These are phyloP conservation scores for Nissolia schottii DNA, from an alignment of 306 rosid species.

Conservation along the genomic window DNA sequence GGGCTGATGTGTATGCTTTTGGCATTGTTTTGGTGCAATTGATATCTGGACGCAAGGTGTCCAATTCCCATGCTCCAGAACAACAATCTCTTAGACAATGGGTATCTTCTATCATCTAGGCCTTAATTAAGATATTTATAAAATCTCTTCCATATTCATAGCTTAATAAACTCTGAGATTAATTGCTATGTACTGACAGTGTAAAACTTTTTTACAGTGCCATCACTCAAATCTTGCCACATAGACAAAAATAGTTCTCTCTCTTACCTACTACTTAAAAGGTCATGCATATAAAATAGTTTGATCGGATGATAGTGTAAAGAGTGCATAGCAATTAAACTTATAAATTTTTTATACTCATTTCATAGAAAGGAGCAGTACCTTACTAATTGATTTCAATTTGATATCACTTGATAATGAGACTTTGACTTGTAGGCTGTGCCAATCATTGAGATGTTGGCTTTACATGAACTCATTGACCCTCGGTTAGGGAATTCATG, in stretches of 20 bases:
- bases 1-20: slow-evolving; percentile 68
- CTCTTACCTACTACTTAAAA: too few relatives aligned
- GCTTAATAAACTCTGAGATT: too few relatives aligned
- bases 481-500: slow-evolving; percentile 56
- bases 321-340: too few relatives aligned
- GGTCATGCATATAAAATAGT: too few relatives aligned
- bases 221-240: too few relatives aligned
- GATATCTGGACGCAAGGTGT: slow-evolving; percentile 63
- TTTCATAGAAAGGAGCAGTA: not conserved
- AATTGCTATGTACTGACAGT: too few relatives aligned
- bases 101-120: slow-evolving; percentile 38
- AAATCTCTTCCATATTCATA: not conserved
- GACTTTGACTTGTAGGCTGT: slow-evolving; percentile 51
- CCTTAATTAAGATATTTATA: not conserved
- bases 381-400: not conserved
- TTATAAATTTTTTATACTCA: not conserved
- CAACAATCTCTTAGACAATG: slow-evolving; percentile 61
- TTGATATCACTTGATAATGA: too few relatives aligned
- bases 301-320: too few relatives aligned
- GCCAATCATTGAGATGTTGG: slow-evolving; percentile 55
- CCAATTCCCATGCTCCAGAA: slow-evolving; percentile 27
- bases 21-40: slow-evolving; percentile 67
- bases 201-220: too few relatives aligned
- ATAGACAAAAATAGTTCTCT: too few relatives aligned
- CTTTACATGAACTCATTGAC: slow-evolving; percentile 71